These are phyloP conservation scores for Eleusine coracana DNA, from an alignment of 176 grass and related monocot species.

Conservation along the genomic window DNA sequence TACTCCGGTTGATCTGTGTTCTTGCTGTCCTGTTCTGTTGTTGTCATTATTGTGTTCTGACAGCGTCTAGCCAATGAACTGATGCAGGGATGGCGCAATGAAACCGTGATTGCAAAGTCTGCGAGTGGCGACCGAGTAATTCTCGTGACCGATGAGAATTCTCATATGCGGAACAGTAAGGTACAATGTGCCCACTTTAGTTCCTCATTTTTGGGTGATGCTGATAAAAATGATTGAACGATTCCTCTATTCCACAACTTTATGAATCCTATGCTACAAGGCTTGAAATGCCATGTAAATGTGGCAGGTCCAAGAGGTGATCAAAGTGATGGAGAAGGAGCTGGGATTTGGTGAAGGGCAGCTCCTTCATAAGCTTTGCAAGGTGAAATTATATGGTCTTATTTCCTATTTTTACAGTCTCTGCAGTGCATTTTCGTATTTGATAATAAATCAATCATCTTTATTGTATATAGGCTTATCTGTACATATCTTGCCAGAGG, in stretches of 20 bases:
- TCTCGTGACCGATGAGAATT: constrained; percentile 50
- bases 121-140: constrained; percentile 50
- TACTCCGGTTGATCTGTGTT: background rate
- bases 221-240: background rate
- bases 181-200: constrained; percentile 13
- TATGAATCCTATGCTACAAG: background rate
- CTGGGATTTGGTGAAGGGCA: constrained; percentile 68
- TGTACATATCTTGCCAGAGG: constrained; percentile 78
- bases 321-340: constrained; percentile 74
- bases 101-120: constrained; percentile 58
- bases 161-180: constrained; percentile 52
- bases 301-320: constrained; percentile 72
- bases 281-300: constrained; percentile 2
- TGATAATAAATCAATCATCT: background rate
- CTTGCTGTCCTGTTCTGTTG: background rate
- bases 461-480: constrained; percentile 60
- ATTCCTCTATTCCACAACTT: background rate
- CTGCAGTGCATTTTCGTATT: background rate
- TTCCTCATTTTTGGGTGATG: background rate
- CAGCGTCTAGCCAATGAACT: background rate
- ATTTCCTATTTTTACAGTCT: constrained; percentile 8
- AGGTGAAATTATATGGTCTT: constrained; percentile 44
- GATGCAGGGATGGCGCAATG: constrained; percentile 72
- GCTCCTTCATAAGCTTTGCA: constrained; percentile 77
- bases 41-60: background rate